Evolutionary conservation across 352 stramenopile species (phyloP).

Genomic region (Globisporangium recalcitrans): DNA sequence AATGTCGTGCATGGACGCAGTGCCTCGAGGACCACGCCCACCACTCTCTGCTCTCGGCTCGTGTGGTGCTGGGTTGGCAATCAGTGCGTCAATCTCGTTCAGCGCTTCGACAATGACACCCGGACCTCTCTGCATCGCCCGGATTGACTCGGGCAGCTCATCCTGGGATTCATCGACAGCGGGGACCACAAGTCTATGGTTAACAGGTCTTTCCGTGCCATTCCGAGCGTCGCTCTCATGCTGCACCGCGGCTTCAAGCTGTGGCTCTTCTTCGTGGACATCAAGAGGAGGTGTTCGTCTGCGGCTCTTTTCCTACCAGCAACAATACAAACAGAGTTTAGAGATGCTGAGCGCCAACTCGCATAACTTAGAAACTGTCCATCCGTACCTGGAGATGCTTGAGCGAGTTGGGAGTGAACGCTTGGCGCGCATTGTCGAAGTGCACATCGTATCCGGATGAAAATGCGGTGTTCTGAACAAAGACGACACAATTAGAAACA

Average conservation of each 20-base stretch:
- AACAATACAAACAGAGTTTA: background rate
- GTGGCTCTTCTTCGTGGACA: slow-evolving; percentile 6
- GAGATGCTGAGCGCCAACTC: background rate
- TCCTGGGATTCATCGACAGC: slow-evolving; percentile 22
- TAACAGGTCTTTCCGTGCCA: slow-evolving; percentile 6
- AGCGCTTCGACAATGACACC: slow-evolving; percentile 38
- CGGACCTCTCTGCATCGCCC: slow-evolving; percentile 31
- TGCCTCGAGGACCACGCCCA: background rate
- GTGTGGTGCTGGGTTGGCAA: slow-evolving; percentile 21
- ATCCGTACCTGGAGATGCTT: slow-evolving; percentile 59
- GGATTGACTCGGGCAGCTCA: slow-evolving; percentile 27
- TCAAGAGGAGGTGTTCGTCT: slow-evolving; percentile 1
- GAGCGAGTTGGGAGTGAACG: slow-evolving; percentile 65
- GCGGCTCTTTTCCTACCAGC: slow-evolving; percentile 11
- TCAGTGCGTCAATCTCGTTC: slow-evolving; percentile 46
- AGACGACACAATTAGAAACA: background rate
- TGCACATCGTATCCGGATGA: slow-evolving; percentile 69
- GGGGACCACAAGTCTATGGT: slow-evolving; percentile 3
- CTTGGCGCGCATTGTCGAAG: slow-evolving; percentile 42
- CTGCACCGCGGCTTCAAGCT: background rate
- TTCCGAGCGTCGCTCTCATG: slow-evolving; percentile 14
- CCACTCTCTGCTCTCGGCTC: slow-evolving; percentile 12
- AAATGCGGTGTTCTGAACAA: slow-evolving; percentile 37
- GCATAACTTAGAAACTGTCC: background rate
- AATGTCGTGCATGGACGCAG: slow-evolving; percentile 27